These are phyloP conservation scores for Didymosphaeria variabile DNA, from an alignment of 2,329 filamentous ascomycete genomes.

Conservation along the genomic window DNA sequence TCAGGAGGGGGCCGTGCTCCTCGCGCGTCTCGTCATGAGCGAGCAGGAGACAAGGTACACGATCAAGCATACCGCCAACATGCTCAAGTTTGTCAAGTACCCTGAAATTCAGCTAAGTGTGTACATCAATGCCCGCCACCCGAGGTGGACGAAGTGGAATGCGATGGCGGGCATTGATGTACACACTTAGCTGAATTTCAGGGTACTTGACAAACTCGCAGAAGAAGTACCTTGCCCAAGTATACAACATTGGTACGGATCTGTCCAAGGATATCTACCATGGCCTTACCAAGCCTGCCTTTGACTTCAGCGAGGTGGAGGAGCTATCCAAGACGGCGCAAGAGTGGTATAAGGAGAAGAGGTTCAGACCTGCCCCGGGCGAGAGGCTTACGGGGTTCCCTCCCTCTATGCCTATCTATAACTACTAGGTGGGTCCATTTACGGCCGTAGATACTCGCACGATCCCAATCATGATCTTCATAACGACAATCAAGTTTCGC, in stretches of 20 bases:
- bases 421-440: constrained; percentile 10
- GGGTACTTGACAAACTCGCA: constrained; percentile 51
- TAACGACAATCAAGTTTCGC: not conserved
- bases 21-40: constrained; percentile 57
- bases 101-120: constrained; percentile 53
- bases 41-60: constrained; percentile 56
- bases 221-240: constrained; percentile 56
- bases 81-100: constrained; percentile 55
- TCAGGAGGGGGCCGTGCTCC: constrained; percentile 51
- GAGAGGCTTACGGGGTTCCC: constrained; percentile 53
- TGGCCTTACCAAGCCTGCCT: constrained; percentile 54
- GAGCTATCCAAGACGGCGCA: constrained; percentile 56
- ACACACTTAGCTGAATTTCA: constrained; percentile 52
- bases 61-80: constrained; percentile 60
- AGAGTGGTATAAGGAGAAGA: constrained; percentile 56
- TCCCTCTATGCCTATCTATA: constrained; percentile 47
- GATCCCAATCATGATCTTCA: not conserved
- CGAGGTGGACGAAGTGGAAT: no score
- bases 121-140: not conserved
- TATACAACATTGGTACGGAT: constrained; percentile 59
- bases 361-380: constrained; percentile 53
- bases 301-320: constrained; percentile 57
- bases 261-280: constrained; percentile 60
- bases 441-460: not conserved
- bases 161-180: not conserved